Base-by-base conservation (phyloP, 2,329 filamentous ascomycete genomes). In the Penicillium sp. region DNA sequence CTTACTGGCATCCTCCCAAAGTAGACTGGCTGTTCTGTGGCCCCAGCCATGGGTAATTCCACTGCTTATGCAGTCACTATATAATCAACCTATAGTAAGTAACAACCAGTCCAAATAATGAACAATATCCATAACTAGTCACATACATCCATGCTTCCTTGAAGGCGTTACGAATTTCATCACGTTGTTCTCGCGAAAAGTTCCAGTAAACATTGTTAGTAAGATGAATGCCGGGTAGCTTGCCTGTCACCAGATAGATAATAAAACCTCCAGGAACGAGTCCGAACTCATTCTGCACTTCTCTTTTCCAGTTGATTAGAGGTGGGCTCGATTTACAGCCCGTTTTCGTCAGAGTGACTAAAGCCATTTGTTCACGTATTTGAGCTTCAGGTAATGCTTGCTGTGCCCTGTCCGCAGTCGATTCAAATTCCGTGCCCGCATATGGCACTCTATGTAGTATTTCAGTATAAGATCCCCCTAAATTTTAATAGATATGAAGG, bases 231-330 rank as follows among this genome's bases (percentile, higher is more conserved):
- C 47, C 47, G 35, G 47, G 47, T 33, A 49, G 24, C 14, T 21
- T n/a, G 18, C 16, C 20, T 30, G 28, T n/a, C 12, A 49, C 47
- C 21, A 33, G 28, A 26, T 49, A 49, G 7, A 49, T 26, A n/a
- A 49, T 6, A n/a, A 30, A 49, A 20, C 47, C 47, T 30, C 47
- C 47, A 49, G 47, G 47, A 49, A 49, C 47, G 18, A 28, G 24
- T 28, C 21, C 45, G 24, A 12, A 28, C 7, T 47, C 21, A 30
- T 30, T n/a, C 46, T 48, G 46, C 7, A 28, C 20, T 48, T 33
- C 24, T 18, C 24, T 48, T 28, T 48, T 48, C 23, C 24, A 30
- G 7, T 28, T 30, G 14, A 28, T 6, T 2, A 48, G 20, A 9
- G 24, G 3, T 28, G 46, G 23, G n/a, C 14, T n/a, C 7, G 46